Conservation (phyloP, 352 stramenopile genomes). For the Globisporangium middletonii region DNA sequence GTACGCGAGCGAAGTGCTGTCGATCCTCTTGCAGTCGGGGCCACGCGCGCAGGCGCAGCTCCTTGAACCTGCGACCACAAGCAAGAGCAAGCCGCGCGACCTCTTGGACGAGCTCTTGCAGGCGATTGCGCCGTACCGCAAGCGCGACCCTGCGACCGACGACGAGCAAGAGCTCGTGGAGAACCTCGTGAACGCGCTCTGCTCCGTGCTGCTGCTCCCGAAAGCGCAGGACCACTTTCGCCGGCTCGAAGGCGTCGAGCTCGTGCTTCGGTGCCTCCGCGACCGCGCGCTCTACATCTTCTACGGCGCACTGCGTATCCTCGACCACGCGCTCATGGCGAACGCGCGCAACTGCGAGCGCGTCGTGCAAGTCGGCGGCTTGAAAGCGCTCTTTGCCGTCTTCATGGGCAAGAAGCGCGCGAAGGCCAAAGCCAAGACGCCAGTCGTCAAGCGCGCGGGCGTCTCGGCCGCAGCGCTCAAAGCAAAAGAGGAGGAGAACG, state of each 20-base stretch:
- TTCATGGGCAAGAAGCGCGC: conserved; percentile 67
- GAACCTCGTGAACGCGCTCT: conserved; percentile 89
- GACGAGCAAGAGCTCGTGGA: conserved; percentile 92
- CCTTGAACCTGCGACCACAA: conserved; percentile 11
- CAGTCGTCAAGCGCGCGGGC: conserved; percentile 15
- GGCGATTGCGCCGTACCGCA: conserved; percentile 83
- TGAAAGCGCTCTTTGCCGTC: conserved; percentile 59
- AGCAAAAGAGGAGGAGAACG: conserved; percentile 60
- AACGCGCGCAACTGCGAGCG: conserved; percentile 64
- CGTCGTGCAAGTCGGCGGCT: conserved; percentile 54
- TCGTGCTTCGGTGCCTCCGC: conserved; percentile 90
- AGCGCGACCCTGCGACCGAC: conserved; percentile 61
- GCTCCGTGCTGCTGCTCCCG: conserved; percentile 58
- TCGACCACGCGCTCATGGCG: conserved; percentile 58
- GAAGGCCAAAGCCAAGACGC: conserved; percentile 16
- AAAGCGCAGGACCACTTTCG: conserved; percentile 52
- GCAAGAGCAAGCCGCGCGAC: conserved; percentile 28
- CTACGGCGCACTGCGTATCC: conserved; percentile 35
- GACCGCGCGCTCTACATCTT: conserved; percentile 78
- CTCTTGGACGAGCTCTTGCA: conserved; percentile 91
- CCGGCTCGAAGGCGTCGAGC: conserved; percentile 86
- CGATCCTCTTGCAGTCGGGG: conserved; percentile 75
- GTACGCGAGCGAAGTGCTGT: conserved; percentile 80
- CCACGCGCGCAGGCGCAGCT: conserved; percentile 31
- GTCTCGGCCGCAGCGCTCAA: conserved; percentile 2